Evolutionary conservation across 495 filamentous ascomycete genomes (phyloP), one percentile per base, ranked within the genome.

Genomic region (Talaromyces adpressus): DNA sequence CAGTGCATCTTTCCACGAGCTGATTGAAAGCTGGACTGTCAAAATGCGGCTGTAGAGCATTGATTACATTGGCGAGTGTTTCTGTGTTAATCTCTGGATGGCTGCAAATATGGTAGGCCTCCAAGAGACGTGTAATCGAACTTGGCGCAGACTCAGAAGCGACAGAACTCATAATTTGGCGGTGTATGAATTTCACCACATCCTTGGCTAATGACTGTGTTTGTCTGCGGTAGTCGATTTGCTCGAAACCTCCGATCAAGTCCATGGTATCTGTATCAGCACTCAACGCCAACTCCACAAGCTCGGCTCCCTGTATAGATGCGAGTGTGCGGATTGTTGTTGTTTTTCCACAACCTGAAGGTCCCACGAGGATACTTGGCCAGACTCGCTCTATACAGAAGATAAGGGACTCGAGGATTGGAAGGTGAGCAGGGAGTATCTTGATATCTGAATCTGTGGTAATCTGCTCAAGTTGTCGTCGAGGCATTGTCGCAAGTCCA

Each of bases 211-310:
- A 61, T 66, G 75, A 69, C 6, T 84, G 85, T 18, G 86, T 72
- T 54, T 87, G 84, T 54, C 93, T 83, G 32, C 86, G 77, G 57
- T 91, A 82, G 71, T 98, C 92, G 36, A 91, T 87, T 74, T 99
- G 95, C 69, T 98, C 95, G 70, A 95, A 99, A 0, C 94, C 92
- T 66, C 95, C 95, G 59, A 99, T 89, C 23, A 99, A 82, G 70
- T 99, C 95, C 86, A 93, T 97, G 16, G 93, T 91, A 73, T 99
- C 95, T 57, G 93, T 90, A 65, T 98, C 95, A 4, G 91, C 85
- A 72, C 95, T 97, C 67, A 98, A 79, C 11, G 92, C 84, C 61
- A 97, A 87, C 49, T 89, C 87, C 49, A 90, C 82, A 12, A 97
- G 74, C 5, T 84, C 76, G 47, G 87, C 87, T 27, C 94, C 93